Evolutionary conservation across 139 green algal genomes (phyloP), one percentile per base, ranked within the genome.

Genomic region (Chlorella sp.): DNA sequence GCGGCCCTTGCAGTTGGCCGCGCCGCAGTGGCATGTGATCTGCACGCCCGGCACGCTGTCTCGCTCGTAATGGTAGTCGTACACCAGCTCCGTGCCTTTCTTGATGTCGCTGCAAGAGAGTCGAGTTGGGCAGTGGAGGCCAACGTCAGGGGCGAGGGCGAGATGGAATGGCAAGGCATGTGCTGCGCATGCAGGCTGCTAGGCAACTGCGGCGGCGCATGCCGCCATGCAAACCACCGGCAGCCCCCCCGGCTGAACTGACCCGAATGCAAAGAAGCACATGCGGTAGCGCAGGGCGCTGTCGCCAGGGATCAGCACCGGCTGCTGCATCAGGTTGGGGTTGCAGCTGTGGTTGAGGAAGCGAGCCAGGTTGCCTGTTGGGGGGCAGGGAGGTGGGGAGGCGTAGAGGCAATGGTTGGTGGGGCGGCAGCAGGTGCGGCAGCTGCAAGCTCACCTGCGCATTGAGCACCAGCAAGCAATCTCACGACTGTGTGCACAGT

Each of bases 321-420:
- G 51, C 81, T 94, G 89, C 30, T 90, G 51, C 9, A 91, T 64
- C 51, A 96, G 70, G 85, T 95, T 96, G 80, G 86, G 86, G 1
- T 65, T 47, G 85, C 92, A 94, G 70, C 57, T 87, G 87, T 96
- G 94, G 87, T 96, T 96, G 84, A 97, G 90, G 86, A 96, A 97
- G 41, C 93, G 89, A 0, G 78, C 88, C 60, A 96, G 87, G 86
- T 96, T 97, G 82, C 93, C 92, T 83, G 79, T 83, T 56, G 16
- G 57, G 25, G 28, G 39, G n/a, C n/a, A n/a, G n/a, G n/a, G n/a
- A n/a, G n/a, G n/a, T n/a, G n/a, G n/a, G n/a, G n/a, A n/a, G n/a
- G n/a, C n/a, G n/a, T n/a, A n/a, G n/a, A n/a, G n/a, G n/a, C n/a
- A n/a, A n/a, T 25, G 2, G n/a, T 15, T 17, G n/a, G 23, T 18